These are phyloP conservation scores for Porcisia hertigi DNA, from an alignment of 208 protist species.

Conservation along the genomic window DNA sequence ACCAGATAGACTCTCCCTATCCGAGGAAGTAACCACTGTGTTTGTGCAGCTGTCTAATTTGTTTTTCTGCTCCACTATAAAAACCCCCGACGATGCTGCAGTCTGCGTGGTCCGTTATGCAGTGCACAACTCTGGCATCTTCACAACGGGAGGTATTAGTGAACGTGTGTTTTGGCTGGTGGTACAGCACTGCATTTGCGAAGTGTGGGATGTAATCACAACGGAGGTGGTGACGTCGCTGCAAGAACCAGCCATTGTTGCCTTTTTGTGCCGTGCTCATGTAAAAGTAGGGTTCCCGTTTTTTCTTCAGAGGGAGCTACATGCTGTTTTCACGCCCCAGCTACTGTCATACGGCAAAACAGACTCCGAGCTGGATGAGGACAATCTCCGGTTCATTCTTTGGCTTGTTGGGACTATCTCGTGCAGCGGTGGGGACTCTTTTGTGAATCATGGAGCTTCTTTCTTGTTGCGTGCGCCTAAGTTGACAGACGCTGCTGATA, in stretches of 20 bases:
- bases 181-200: constrained; percentile 13
- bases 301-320: constrained; percentile 16
- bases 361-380: background rate
- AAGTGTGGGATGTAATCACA: constrained; percentile 12
- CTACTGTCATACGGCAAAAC: constrained; percentile 2
- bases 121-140: constrained; percentile 2
- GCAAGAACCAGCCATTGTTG: constrained; percentile 20
- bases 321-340: constrained; percentile 7
- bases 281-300: constrained; percentile 8
- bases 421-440: background rate
- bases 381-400: constrained; percentile 10
- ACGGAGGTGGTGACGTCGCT: constrained; percentile 8
- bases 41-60: constrained; percentile 24
- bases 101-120: constrained; percentile 9
- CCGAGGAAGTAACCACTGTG: background rate
- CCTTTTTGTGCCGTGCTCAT: constrained; percentile 24
- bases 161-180: constrained; percentile 26
- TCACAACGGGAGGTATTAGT: constrained; percentile 1
- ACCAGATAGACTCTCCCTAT: background rate
- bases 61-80: constrained; percentile 21
- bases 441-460: background rate
- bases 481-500: background rate
- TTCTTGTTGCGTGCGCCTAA: background rate
- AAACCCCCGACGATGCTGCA: constrained; percentile 16
- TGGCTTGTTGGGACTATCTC: constrained; percentile 23